Evolutionary conservation across 2,329 filamentous ascomycete species (phyloP), one percentile per base, ranked within the genome.

Genomic region (Hypoxylon sp.): DNA sequence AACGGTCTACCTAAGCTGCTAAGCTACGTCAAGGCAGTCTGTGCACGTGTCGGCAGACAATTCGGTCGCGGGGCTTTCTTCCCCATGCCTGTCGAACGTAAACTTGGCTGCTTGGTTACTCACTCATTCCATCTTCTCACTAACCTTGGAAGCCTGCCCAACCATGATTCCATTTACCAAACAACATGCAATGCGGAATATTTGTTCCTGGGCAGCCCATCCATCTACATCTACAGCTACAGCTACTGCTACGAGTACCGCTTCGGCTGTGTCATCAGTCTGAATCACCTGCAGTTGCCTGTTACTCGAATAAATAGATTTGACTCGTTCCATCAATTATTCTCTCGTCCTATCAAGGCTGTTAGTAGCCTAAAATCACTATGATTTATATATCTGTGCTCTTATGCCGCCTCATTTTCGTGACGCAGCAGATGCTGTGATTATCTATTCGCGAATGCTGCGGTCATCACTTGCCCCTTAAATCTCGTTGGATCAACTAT

Each of bases 381-480:
- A 35, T 33, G n/a, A 22, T 44, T 24, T 46, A 44, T 22, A 57
- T 19, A 50, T 50, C 54, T 60, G 69, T 73, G 66, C 65, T 64
- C 70, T 33, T 67, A 72, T 74, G 69, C 66, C 62, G 68, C 67
- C 68, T 66, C 67, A 29, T 70, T 67, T 67, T 65, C 58, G 73
- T 75, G 53, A 73, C 60, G 71, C 74, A 68, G 63, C 69, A 73
- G 68, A 52, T 66, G 69, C 54, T 54, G 63, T 70, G 61, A 17
- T 59, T 55, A 22, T 51, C 47, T 26, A 63, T 50, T 66, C 58
- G 69, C 68, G 68, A 66, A 71, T 71, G 60, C 69, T 70, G 66
- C 68, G 67, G 61, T 70, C 64, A 67, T 72, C 68, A 66, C 61
- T 52, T 53, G 59, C 59, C 65, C 57, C 66, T 37, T 64, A 37